Evolutionary conservation across 352 stramenopile species (phyloP).

Genomic region (Aphanomyces stellatus): DNA sequence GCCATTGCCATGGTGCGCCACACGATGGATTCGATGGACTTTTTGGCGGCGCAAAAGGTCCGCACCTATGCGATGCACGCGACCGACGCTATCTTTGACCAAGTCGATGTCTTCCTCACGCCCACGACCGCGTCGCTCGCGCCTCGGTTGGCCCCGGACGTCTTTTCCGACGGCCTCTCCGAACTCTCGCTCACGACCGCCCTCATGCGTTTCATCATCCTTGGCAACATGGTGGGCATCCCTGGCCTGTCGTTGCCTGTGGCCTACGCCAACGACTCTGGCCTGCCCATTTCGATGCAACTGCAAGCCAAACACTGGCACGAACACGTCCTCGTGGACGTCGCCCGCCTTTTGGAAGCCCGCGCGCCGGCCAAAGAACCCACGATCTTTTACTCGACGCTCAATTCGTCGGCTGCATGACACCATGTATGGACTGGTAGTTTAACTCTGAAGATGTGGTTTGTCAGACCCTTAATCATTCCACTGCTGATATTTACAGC

Average conservation of each 20-base stretch:
- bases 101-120: conserved; percentile 85
- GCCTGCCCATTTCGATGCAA: conserved; percentile 70
- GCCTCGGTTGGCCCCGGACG: conserved; percentile 49
- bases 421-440: background rate
- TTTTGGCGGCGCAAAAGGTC: conserved; percentile 78
- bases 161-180: conserved; percentile 28
- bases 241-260: conserved; percentile 67
- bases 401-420: background rate
- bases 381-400: background rate
- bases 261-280: conserved; percentile 40
- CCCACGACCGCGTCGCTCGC: conserved; percentile 72
- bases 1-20: conserved; percentile 57
- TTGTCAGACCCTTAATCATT: background rate
- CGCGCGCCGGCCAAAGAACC: background rate
- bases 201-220: conserved; percentile 77
- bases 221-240: conserved; percentile 84
- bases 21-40: conserved; percentile 56
- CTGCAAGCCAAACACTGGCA: conserved; percentile 69
- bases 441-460: background rate
- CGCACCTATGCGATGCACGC: conserved; percentile 71
- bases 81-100: conserved; percentile 65
- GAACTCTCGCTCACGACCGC: conserved; percentile 42
- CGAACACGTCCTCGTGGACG: conserved; percentile 57
- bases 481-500: background rate
- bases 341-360: conserved; percentile 33